Base-by-base conservation (phyloP, 2,329 filamentous ascomycete species). In the Colletotrichum tropicale region DNA sequence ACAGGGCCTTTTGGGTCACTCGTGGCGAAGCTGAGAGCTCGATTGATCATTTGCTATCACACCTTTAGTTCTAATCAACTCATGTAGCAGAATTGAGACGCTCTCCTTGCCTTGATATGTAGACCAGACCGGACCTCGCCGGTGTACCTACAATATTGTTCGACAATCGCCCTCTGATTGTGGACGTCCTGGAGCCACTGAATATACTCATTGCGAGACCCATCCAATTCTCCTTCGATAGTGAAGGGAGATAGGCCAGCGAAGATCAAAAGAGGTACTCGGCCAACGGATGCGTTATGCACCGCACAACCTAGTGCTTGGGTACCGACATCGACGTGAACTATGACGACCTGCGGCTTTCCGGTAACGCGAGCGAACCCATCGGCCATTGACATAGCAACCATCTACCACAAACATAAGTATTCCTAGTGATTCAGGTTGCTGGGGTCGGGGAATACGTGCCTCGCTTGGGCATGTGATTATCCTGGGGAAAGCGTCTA, bases 171-270 rank as follows among this genome's bases (percentile, higher is more conserved):
- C 82, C 94, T 95, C 83, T 96, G 95, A 80, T 96, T 94, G 0
- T 93, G 94, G 4, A 96, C 93, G 83, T 96, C 94, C 80, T 96
- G 94, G 36, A 96, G 93, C 94, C 94, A 96, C 83, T 96, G 94
- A 79, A 96, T 96, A 82, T 95, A 96, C 84, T 96, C 95, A 2
- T 94, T 96, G 70, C 94, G 88, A n/a, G 90, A 93, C 15, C 94
- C 94, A 1, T 93, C 89, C 85, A 94, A 91, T 84, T 96, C 94
- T 18, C 94, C 94, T 79, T 96, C 94, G 34, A 93, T 89, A 0
- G 94, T 96, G 81, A 92, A 95, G 0, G 94, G 95, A 13, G 92
- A 94, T 18, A 96, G 86, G 6, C 94, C 94, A 2, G 94, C 94
- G 79, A 96, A 96, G 71, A 96, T 92, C 61, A 96, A 84, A 6